phyloP scores from a whole-genome alignment of 75 land plant species.

The Picea sitchensis region DNA sequence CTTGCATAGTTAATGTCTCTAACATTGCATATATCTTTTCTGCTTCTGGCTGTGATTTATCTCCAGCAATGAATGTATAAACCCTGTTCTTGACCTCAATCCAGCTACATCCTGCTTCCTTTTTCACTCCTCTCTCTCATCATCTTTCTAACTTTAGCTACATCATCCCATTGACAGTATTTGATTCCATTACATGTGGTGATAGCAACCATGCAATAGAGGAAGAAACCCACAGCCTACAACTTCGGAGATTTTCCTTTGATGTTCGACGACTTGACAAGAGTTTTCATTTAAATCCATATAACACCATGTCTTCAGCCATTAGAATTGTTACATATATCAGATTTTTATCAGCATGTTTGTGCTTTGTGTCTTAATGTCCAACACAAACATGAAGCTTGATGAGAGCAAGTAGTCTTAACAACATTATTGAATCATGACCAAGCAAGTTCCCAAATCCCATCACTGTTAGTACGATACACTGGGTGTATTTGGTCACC shows the following conservation, averaged over 20 bases:
- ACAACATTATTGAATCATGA: background rate
- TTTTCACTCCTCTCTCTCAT: constrained; percentile 7
- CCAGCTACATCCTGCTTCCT: constrained; percentile 12
- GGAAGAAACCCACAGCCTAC: too few species aligned
- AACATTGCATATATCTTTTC: constrained; percentile 15
- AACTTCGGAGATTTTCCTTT: too few species aligned
- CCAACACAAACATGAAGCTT: background rate
- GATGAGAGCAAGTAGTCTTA: background rate
- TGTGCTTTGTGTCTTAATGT: background rate
- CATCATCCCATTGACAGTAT: constrained; percentile 3
- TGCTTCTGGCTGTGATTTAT: constrained; percentile 15
- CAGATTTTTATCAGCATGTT: too few species aligned
- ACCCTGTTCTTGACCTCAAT: constrained; percentile 15
- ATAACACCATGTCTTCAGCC: too few species aligned
- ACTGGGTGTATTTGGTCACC: background rate
- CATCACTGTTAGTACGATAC: background rate
- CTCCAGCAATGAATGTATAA: constrained; percentile 11
- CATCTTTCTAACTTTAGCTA: constrained; percentile 11
- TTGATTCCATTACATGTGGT: too few species aligned
- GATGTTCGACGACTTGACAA: too few species aligned
- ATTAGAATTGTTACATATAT: too few species aligned
- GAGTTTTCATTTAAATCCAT: too few species aligned
- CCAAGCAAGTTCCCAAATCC: background rate
- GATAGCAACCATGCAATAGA: too few species aligned
- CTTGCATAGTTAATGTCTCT: background rate